Evolutionary conservation across 148 eudicot genomes (phyloP).

Genomic region (Fagopyrum tataricum): DNA sequence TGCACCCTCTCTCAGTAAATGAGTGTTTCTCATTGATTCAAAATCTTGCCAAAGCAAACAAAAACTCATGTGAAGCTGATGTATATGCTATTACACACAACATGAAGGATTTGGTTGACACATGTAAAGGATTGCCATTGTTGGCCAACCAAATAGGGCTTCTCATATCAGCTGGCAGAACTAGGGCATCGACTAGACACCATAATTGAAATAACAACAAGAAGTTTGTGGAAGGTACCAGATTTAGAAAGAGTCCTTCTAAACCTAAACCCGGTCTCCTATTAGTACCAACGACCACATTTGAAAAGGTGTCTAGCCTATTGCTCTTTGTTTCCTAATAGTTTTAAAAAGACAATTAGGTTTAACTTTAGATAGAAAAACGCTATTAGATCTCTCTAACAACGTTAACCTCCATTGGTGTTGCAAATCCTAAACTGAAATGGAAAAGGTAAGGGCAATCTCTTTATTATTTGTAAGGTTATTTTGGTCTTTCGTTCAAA

Average conservation of each 20-base stretch:
- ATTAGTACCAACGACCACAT: background rate
- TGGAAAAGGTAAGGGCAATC: too few species aligned
- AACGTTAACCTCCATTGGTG: too few species aligned
- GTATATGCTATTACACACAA: background rate
- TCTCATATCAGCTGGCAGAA: background rate
- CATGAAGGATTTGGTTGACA: background rate
- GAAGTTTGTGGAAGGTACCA: background rate
- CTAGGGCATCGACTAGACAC: background rate
- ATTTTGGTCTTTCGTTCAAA: too few species aligned
- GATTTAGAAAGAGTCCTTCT: background rate
- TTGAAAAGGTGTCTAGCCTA: background rate
- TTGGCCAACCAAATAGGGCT: background rate
- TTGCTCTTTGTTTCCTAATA: background rate
- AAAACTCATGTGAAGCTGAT: background rate
- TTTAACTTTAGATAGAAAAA: too few species aligned
- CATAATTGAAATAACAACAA: background rate
- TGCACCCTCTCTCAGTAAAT: background rate
- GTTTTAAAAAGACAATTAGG: too few species aligned
- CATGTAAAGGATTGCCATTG: background rate
- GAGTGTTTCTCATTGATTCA: background rate
- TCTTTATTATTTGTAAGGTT: too few species aligned
- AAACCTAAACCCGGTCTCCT: background rate
- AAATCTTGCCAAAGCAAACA: background rate
- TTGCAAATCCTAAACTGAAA: too few species aligned
- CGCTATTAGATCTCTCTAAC: too few species aligned